Evolutionary conservation across 2,329 filamentous ascomycete species (phyloP), one percentile per base, ranked within the genome.

Genomic region (Penicillium expansum): DNA sequence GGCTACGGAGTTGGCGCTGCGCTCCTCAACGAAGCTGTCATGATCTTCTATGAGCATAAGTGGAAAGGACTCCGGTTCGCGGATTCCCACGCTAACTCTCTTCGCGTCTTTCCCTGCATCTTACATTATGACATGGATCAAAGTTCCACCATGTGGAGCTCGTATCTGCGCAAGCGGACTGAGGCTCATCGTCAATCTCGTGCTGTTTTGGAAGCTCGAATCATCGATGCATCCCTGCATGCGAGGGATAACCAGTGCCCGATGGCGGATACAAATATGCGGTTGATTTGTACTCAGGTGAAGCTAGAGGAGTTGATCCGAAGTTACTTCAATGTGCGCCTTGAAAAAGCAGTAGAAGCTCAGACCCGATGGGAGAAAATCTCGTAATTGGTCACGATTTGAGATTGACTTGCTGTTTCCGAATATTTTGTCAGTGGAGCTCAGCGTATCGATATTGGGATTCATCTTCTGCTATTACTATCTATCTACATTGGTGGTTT

Each of bases 51-150:
- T 64, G 85, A 86, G 72, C 83, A 82, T 67, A 88, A 88, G 56
- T 89, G 90, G 41, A 83, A 83, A 57, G 86, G 85, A 33, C 84
- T 83, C 2, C 80, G 85, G 56, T 95, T 96, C 71, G 89, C 88
- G 7, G 77, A 81, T 51, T 85, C 89, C 62, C 91, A 96, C 78
- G 91, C 90, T 43, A 91, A 93, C 81, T 85, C 86, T 61, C 75
- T 76, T 57, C 82, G 83, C 71, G 71, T 91, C 3, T 72, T 91
- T 50, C 86, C 86, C 14, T 76, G 77, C 13, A 9, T 24, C 7
- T 52, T 52, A n/a, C 30, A 47, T 30, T 3, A 1, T 2, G 24
- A 52, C 2, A 52, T 52, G 41, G 50, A 52, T 14, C 20, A 35
- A 10, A 38, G 1, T 3, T 35, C 11, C 1, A 20, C 30, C 7